Conservation (phyloP, 2,329 filamentous ascomycete genomes). For the Alternaria solani region DNA sequence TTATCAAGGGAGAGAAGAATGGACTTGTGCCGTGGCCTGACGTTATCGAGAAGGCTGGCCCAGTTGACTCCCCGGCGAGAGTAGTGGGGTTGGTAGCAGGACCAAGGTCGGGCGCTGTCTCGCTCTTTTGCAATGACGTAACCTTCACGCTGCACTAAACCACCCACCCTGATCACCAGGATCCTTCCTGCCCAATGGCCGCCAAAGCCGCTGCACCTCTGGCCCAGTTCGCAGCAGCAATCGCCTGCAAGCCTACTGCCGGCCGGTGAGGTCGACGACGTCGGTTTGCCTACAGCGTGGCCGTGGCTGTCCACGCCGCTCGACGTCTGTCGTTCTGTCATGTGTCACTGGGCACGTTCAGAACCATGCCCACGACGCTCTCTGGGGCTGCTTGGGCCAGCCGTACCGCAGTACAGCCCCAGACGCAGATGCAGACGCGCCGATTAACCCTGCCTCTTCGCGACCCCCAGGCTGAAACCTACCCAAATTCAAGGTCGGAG, state of each 20-base stretch:
- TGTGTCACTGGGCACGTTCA: conserved; percentile 16
- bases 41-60: conserved; percentile 34
- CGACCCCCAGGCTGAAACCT: neutral
- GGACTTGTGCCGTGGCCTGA: conserved; percentile 30
- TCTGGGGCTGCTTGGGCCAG: conserved; percentile 1
- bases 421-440: neutral
- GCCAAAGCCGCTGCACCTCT: conserved; percentile 17
- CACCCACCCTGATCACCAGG: conserved; percentile 20
- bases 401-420: neutral
- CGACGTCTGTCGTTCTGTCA: conserved; percentile 9
- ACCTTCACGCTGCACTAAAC: conserved; percentile 15
- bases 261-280: conserved; percentile 1
- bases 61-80: conserved; percentile 26
- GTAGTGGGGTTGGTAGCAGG: conserved; percentile 30
- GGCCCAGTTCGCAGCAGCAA: conserved; percentile 17
- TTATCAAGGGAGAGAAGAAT: conserved; percentile 16
- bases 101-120: conserved; percentile 22
- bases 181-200: conserved; percentile 22
- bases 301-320: neutral
- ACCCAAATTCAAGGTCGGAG: conserved; percentile 2
- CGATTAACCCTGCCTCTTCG: neutral
- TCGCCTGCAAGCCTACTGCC: neutral
- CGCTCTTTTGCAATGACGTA: conserved; percentile 27
- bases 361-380: neutral
- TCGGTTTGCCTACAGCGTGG: neutral